These are phyloP conservation scores for Cyclostephanos tholiformis DNA, from an alignment of 108 stramenopile genomes.

Conservation along the genomic window DNA sequence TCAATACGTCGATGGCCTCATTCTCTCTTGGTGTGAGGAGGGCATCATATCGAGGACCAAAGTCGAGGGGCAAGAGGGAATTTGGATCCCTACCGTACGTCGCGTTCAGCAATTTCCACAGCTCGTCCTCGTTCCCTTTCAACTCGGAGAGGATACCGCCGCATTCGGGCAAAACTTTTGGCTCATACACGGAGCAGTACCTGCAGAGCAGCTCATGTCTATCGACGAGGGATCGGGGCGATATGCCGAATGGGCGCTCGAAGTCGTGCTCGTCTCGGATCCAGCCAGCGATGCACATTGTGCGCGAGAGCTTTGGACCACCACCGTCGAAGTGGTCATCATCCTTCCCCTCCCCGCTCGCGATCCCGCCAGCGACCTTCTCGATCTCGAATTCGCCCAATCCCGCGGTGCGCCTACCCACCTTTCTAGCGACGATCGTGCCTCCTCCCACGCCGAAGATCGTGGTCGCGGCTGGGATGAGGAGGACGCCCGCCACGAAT, in stretches of 20 bases:
- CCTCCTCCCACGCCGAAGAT: slow-evolving; percentile 27
- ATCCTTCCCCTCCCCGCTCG: background rate
- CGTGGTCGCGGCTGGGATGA: slow-evolving; percentile 18
- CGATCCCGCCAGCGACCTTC: background rate
- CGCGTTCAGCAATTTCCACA: background rate
- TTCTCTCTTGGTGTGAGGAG: slow-evolving; percentile 6
- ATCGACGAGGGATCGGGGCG: slow-evolving; percentile 5
- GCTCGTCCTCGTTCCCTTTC: slow-evolving; percentile 18
- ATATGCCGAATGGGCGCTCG: slow-evolving; percentile 32
- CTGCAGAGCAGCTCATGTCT: slow-evolving; percentile 4
- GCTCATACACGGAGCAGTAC: slow-evolving; percentile 12
- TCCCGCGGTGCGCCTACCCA: slow-evolving; percentile 15
- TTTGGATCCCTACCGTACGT: slow-evolving; percentile 21
- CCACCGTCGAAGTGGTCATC: background rate
- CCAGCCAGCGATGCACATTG: slow-evolving; percentile 35
- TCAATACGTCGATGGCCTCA: slow-evolving; percentile 11
- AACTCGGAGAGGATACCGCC: slow-evolving; percentile 9
- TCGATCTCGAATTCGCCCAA: slow-evolving; percentile 15
- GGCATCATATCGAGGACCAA: slow-evolving; percentile 18
- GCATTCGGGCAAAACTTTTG: slow-evolving; percentile 5
- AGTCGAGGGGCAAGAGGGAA: slow-evolving; percentile 7
- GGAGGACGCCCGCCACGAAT: background rate
- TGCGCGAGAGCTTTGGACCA: slow-evolving; percentile 14
- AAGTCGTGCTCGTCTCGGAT: slow-evolving; percentile 24
- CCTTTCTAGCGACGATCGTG: slow-evolving; percentile 6